Conservation (phyloP, 306 rosid genomes). For the Citrullus colocynthis region DNA sequence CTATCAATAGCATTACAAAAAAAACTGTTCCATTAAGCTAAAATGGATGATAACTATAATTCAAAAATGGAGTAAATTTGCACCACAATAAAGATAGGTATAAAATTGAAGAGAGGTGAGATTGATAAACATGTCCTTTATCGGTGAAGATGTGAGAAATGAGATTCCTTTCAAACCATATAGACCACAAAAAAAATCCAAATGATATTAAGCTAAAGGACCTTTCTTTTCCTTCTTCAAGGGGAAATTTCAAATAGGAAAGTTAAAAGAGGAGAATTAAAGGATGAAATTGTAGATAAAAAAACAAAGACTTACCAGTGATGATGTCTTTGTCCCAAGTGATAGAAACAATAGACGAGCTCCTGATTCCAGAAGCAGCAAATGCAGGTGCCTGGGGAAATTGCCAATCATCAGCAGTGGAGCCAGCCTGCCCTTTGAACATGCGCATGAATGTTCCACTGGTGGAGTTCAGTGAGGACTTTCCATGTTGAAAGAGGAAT, state of each 20-base stretch:
- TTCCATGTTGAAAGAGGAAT: constrained; percentile 88
- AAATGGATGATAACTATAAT: too few relatives aligned
- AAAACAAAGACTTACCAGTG: constrained; percentile 43
- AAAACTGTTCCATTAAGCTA: too few relatives aligned
- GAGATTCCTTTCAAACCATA: too few relatives aligned
- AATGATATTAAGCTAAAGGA: too few relatives aligned
- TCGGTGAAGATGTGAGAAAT: too few relatives aligned
- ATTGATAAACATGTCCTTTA: too few relatives aligned
- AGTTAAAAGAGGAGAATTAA: background rate
- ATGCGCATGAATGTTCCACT: constrained; percentile 78
- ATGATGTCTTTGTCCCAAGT: constrained; percentile 80
- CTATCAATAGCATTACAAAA: too few relatives aligned
- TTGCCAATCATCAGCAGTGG: constrained; percentile 55
- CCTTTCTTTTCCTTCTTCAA: too few relatives aligned
- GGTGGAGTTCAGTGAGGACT: constrained; percentile 37
- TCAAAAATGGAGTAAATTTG: too few relatives aligned
- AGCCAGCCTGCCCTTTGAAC: constrained; percentile 68
- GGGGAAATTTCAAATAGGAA: background rate
- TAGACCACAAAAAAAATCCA: too few relatives aligned
- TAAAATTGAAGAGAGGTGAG: too few relatives aligned
- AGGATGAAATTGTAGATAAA: background rate
- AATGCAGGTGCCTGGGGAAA: constrained; percentile 84
- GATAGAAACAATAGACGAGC: constrained; percentile 67
- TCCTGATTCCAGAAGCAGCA: constrained; percentile 76
- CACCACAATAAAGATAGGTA: too few relatives aligned